Evolutionary conservation across 768 basidiomycete genomes (phyloP).

Genomic region (Leccinum rimulosum): DNA sequence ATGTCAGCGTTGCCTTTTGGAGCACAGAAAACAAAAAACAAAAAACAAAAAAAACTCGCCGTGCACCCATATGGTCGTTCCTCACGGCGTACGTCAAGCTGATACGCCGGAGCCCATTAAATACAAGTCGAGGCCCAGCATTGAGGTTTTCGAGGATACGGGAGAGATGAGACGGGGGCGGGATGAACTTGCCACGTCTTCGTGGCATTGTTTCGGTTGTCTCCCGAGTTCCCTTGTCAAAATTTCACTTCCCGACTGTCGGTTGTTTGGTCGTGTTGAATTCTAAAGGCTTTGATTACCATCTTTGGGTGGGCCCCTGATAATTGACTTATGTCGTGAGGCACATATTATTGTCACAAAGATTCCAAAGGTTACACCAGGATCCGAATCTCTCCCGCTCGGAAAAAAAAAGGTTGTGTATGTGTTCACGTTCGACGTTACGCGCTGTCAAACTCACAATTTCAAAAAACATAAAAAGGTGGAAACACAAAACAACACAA

Average conservation of each 20-base stretch:
- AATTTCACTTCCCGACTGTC: background rate
- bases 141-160: constrained; percentile 51
- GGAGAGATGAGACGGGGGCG: constrained; percentile 56
- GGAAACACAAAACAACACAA: too few relatives aligned
- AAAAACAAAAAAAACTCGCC: constrained; percentile 41
- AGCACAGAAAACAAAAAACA: background rate
- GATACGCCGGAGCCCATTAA: constrained; percentile 49
- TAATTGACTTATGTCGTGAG: background rate
- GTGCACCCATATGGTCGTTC: constrained; percentile 75
- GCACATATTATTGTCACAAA: too few relatives aligned
- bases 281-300: background rate
- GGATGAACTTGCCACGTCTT: constrained; percentile 30
- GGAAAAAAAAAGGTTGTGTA: too few relatives aligned
- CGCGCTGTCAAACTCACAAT: too few relatives aligned
- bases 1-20: background rate
- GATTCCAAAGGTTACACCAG: background rate
- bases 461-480: too few relatives aligned
- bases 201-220: constrained; percentile 16
- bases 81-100: constrained; percentile 54
- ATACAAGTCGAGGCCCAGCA: constrained; percentile 46
- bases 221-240: background rate
- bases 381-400: background rate
- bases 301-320: background rate
- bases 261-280: constrained; percentile 14
- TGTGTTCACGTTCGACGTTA: background rate